Conservation (phyloP, 1,284 basidiomycete species). For the Ustilago crameri region DNA sequence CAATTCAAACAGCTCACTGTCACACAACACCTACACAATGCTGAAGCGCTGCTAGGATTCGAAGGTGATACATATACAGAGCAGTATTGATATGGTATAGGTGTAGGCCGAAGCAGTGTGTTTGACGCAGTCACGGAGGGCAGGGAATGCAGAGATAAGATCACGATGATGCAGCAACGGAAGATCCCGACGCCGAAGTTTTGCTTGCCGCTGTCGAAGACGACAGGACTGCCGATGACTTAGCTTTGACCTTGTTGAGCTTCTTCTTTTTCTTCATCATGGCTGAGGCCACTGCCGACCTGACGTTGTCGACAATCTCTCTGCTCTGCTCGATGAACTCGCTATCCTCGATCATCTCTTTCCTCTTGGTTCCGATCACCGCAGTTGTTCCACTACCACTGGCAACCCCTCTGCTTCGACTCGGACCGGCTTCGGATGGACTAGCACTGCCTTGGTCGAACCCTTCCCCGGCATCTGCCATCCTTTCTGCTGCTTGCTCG, state of each 20-base stretch:
- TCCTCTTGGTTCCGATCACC: constrained; percentile 77
- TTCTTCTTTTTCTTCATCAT: constrained; percentile 57
- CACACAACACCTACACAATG: too few species aligned
- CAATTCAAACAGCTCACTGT: too few species aligned
- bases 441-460: constrained; percentile 46
- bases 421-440: constrained; percentile 19
- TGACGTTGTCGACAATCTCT: constrained; percentile 91
- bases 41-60: too few species aligned
- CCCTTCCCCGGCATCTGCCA: constrained; percentile 60
- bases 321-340: constrained; percentile 91
- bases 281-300: constrained; percentile 80
- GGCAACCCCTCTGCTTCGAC: constrained; percentile 4
- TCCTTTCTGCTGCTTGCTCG: constrained; percentile 63
- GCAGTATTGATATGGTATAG: too few species aligned
- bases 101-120: too few species aligned
- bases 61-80: too few species aligned
- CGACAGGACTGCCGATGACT: constrained; percentile 4
- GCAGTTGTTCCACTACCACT: not conserved
- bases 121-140: too few species aligned
- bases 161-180: constrained; percentile 30
- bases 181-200: constrained; percentile 15
- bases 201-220: too few species aligned
- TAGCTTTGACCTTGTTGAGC: constrained; percentile 34
- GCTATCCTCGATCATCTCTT: constrained; percentile 82
- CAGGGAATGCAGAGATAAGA: too few species aligned